Conservation (phyloP, 2,329 filamentous ascomycete species). For the Zalaria obscura region DNA sequence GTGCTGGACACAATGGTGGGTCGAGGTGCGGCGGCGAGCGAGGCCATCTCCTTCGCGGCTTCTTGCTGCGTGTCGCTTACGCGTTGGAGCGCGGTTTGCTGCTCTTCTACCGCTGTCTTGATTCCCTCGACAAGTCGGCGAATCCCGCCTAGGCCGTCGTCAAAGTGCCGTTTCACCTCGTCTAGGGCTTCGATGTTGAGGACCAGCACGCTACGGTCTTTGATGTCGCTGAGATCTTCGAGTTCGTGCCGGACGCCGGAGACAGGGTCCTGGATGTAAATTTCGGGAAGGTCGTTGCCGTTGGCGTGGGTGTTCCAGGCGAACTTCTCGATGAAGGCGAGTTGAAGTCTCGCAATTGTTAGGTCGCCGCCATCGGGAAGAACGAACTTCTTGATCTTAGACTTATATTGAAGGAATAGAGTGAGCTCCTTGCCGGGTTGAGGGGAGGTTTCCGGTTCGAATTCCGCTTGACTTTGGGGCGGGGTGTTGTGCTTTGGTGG, state of each 20-base stretch:
- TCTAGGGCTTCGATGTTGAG: conserved; percentile 87
- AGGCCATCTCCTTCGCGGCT: conserved; percentile 72
- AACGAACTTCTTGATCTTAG: conserved; percentile 91
- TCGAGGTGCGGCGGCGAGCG: conserved; percentile 38
- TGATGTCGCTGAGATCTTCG: conserved; percentile 84
- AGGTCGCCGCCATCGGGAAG: conserved; percentile 74
- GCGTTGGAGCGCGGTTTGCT: conserved; percentile 65
- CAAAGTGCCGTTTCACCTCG: conserved; percentile 91
- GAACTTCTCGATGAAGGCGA: conserved; percentile 98
- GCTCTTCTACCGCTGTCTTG: conserved; percentile 69
- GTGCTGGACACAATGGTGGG: conserved; percentile 11
- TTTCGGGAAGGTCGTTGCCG: conserved; percentile 83
- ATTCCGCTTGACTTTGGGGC: conserved; percentile 23
- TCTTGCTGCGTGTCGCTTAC: conserved; percentile 88
- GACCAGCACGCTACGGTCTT: conserved; percentile 88
- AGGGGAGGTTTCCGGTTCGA: conserved; percentile 45
- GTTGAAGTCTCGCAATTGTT: conserved; percentile 73
- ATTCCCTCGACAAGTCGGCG: conserved; percentile 76
- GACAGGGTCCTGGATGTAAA: conserved; percentile 91
- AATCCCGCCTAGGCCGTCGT: conserved; percentile 73
- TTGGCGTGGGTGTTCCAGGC: conserved; percentile 97
- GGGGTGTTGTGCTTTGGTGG: conserved; percentile 17
- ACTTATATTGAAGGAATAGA: conserved; percentile 90
- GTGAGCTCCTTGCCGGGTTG: conserved; percentile 77
- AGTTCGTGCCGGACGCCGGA: conserved; percentile 95